A percentile compares a stretch with the other conserved stretches of the same genome.
phyloP scores from a whole-genome alignment of 768 basidiomycete species.

The Trametes punicea region DNA sequence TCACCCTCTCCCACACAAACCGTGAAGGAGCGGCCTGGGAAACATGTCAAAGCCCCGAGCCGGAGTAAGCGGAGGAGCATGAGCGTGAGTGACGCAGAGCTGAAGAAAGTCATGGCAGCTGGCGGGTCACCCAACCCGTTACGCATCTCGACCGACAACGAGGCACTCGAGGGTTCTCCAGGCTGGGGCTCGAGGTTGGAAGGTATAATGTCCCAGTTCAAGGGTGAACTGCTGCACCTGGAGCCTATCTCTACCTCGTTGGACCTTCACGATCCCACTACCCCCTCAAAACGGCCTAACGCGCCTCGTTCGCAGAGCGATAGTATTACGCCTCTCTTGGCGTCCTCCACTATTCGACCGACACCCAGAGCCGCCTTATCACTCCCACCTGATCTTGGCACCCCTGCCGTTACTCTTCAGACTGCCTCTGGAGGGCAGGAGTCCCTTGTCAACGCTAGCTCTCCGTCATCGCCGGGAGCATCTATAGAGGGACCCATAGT shows the following conservation, averaged over 20 bases:
- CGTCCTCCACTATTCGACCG: conserved; percentile 8
- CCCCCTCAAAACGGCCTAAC: conserved; percentile 43
- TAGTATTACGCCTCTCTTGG: conserved; percentile 10
- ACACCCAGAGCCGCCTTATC: conserved; percentile 11
- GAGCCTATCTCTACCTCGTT: conserved; percentile 53
- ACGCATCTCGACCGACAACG: conserved; percentile 37
- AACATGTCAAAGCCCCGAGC: conserved; percentile 26
- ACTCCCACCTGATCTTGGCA: conserved; percentile 14
- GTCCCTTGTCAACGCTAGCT: conserved; percentile 15
- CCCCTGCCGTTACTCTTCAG: conserved; percentile 25
- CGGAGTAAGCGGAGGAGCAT: conserved; percentile 60
- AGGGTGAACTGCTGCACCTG: conserved; percentile 65
- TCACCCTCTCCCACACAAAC: conserved; percentile 27
- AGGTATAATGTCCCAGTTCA: conserved; percentile 70
- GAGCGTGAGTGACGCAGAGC: conserved; percentile 67
- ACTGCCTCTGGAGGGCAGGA: conserved; percentile 21
- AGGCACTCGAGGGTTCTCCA: conserved; percentile 29
- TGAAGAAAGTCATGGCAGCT: conserved; percentile 41
- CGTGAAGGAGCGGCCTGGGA: conserved; percentile 22
- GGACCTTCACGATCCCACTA: conserved; percentile 65
- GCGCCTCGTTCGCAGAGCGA: conserved; percentile 27
- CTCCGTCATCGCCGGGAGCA: conserved; percentile 7
- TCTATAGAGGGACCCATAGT: conserved; percentile 37
- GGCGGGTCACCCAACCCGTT: conserved; percentile 37
- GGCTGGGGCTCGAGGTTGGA: conserved; percentile 49